Evolutionary conservation across 257 asterid species (phyloP), one percentile per base, ranked within the genome.

Genomic region (Solanum tarijense): DNA sequence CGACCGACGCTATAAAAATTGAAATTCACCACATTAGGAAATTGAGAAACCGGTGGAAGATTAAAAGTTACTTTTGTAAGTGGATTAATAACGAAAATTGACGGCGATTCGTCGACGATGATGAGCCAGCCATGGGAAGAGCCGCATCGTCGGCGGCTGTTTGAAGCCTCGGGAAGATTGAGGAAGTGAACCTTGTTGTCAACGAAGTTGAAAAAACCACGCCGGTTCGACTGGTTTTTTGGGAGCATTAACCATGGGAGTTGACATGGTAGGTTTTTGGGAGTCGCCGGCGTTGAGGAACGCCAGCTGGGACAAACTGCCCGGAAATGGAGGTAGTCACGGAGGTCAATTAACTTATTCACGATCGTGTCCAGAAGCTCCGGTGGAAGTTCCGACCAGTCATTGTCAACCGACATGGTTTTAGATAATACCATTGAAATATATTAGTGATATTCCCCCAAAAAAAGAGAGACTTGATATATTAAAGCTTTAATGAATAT

Each of bases 221-320:
- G 94, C 20, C 93, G 93, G 87, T 36, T 74, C 55, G 92, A 83
- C 83, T 88, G 89, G 93, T 88, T 86, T 12, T 89, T 87, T 20
- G 98, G 96, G 43, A 96, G 97, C 98, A 96, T 94, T 18, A 96
- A 94, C 99, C 98, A 96, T 6, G 99, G 99, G 89, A 94, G 90
- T 58, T 96, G 98, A 85, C 91, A 90, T 1, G 96, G 98, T 87
- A 94, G 93, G 89, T 93, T 91, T 83, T 86, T 91, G 29, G 90
- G 93, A 84, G 88, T 86, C 21, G 88, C 41, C 20, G 91, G 91
- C 65, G 96, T 90, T 12, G 98, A 91, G 87, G 92, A 88, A 35
- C 93, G 92, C 95, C 96, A 96, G 48, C 43, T 84, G 10, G 65
- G 88, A 86, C 98, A 94, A 84, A 93, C 94, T 68, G 94, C 94